These are phyloP conservation scores for Byssochlamys sp. DNA, from an alignment of 2,329 filamentous ascomycete genomes.

Conservation along the genomic window DNA sequence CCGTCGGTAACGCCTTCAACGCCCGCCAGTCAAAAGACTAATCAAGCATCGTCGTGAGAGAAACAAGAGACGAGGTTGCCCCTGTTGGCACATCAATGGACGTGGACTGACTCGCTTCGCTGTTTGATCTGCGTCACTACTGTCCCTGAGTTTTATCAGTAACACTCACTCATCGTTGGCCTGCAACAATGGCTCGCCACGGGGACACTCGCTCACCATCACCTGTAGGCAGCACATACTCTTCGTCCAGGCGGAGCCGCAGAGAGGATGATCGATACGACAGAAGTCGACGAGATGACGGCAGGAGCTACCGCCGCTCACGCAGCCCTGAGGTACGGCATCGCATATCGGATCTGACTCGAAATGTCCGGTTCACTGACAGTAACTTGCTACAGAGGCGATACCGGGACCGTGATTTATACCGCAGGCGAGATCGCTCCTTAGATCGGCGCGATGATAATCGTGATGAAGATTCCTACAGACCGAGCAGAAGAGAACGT, in stretches of 20 bases:
- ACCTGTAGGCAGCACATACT: slow-evolving; percentile 77
- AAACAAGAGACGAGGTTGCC: not conserved
- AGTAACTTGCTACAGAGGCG: slow-evolving; percentile 48
- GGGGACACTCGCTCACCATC: slow-evolving; percentile 74
- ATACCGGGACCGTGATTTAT: slow-evolving; percentile 46
- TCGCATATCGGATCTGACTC: slow-evolving; percentile 3
- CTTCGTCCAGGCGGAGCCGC: slow-evolving; percentile 56
- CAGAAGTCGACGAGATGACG: slow-evolving; percentile 43
- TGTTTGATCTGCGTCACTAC: slow-evolving; percentile 9
- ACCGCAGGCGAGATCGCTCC: slow-evolving; percentile 61
- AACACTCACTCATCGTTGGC: slow-evolving; percentile 44
- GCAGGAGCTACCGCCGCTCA: slow-evolving; percentile 37
- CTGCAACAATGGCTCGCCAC: slow-evolving; percentile 50
- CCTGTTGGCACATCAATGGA: slow-evolving; percentile 9
- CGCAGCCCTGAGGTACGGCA: slow-evolving; percentile 40
- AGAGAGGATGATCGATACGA: slow-evolving; percentile 47
- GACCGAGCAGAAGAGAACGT: slow-evolving; percentile 52
- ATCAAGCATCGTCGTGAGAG: not conserved
- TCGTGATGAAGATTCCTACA: slow-evolving; percentile 54
- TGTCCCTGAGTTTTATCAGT: slow-evolving; percentile 25
- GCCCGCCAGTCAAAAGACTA: not conserved
- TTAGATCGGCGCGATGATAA: slow-evolving; percentile 40
- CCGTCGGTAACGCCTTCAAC: not conserved
- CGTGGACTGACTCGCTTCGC: slow-evolving; percentile 15
- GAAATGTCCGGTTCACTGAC: not conserved